phyloP scores from a whole-genome alignment of 352 stramenopile species.

The Globisporangium alternatum region DNA sequence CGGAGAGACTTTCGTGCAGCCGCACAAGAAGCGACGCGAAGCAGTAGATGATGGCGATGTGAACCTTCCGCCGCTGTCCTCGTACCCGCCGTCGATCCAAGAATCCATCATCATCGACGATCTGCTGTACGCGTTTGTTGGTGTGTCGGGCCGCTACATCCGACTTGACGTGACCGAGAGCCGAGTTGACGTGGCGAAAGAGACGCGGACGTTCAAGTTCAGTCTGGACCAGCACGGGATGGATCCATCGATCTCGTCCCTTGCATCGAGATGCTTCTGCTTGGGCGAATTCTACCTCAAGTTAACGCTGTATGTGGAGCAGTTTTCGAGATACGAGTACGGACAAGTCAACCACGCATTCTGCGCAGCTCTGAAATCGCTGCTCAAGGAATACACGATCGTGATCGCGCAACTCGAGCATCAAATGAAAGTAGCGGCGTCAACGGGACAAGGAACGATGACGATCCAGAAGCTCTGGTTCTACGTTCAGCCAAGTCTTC shows the following conservation, averaged over 20 bases:
- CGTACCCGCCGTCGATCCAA: conserved; percentile 71
- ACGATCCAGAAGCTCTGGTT: conserved; percentile 93
- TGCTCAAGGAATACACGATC: conserved; percentile 93
- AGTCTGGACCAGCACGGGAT: conserved; percentile 63
- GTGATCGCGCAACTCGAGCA: conserved; percentile 91
- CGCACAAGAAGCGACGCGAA: conserved; percentile 41
- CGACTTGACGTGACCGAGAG: conserved; percentile 58
- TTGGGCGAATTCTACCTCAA: conserved; percentile 82
- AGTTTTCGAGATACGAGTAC: conserved; percentile 88
- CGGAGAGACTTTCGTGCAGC: conserved; percentile 54
- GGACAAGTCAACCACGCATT: conserved; percentile 93
- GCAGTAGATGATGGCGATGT: conserved; percentile 32
- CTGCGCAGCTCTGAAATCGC: conserved; percentile 87
- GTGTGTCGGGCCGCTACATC: conserved; percentile 82
- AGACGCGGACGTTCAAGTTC: conserved; percentile 55
- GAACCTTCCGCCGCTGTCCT: conserved; percentile 64
- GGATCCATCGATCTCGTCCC: conserved; percentile 74
- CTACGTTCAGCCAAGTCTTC: conserved; percentile 88
- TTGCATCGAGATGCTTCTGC: conserved; percentile 62
- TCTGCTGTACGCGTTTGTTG: conserved; percentile 76
- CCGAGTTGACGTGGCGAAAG: conserved; percentile 28
- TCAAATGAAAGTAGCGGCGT: conserved; percentile 40
- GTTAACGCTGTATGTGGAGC: conserved; percentile 72
- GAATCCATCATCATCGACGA: conserved; percentile 84
- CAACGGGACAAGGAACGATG: conserved; percentile 29